These are phyloP conservation scores for Dianthus caryophyllus DNA, from an alignment of 148 eudicot species.

Conservation along the genomic window DNA sequence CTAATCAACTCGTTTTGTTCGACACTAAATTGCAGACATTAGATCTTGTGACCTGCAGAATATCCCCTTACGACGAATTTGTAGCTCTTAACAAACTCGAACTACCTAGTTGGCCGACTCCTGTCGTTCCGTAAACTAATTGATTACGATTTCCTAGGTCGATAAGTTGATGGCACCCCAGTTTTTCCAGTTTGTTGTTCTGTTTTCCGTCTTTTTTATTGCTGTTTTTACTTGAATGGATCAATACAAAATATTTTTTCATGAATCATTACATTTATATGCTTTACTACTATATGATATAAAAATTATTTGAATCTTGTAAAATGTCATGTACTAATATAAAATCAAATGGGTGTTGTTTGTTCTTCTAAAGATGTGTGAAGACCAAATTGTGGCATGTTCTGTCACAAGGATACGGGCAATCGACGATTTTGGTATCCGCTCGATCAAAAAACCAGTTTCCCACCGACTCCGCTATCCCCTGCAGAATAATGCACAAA, in stretches of 20 bases:
- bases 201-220: no score
- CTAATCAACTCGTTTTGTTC: neutral
- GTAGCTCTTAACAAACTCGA: neutral
- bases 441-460: conserved; percentile 58
- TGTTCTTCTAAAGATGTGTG: conserved; percentile 25
- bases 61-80: neutral
- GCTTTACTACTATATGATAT: neutral
- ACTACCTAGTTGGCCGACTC: neutral
- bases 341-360: neutral
- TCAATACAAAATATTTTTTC: neutral
- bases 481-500: conserved; percentile 39
- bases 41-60: neutral
- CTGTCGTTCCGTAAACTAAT: no score
- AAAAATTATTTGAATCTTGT: neutral
- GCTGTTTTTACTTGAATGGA: no score
- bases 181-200: no score
- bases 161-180: no score
- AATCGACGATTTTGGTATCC: conserved; percentile 43
- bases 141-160: no score
- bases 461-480: conserved; percentile 54
- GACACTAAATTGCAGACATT: neutral
- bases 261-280: neutral
- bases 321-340: neutral
- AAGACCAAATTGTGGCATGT: conserved; percentile 68
- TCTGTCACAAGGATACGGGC: conserved; percentile 67